Evolutionary conservation across 768 basidiomycete species (phyloP), one percentile per base, ranked within the genome.

Genomic region (Pluteus cervinus): DNA sequence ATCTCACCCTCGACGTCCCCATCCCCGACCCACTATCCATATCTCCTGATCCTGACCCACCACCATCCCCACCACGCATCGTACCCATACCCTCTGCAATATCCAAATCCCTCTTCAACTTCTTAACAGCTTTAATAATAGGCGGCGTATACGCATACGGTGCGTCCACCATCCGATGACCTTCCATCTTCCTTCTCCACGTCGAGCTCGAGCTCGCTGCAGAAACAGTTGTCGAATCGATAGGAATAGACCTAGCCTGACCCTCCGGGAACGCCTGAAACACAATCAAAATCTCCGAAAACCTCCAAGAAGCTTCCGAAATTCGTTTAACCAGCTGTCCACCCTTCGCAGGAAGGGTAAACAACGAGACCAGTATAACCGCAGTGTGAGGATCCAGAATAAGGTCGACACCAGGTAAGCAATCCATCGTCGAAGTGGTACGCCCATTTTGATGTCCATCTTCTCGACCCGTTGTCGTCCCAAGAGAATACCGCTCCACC

Each of bases 81-180:
- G 64, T 66, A 30, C 66, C 66, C 45, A 66, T 79, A 2, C 71
- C 83, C 42, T 81, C 80, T 1, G 73, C 65, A 11, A 90, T 75
- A 16, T 57, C 67, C 16, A 88, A 36, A 44, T 77, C 74, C 37
- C 86, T 63, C 40, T 75, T 61, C 21, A 90, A 69, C 52, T 73
- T 82, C 56, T 74, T 79, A 48, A 88, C 60, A 0, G 82, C 77
- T 45, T 81, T 86, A 39, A 84, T 47, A 25, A 83, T 69, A 0
- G 82, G 79, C 3, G 76, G 75, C 0, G 81, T 74, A 49, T 80
- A 86, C 0, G 78, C 73, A 37, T 67, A 65, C 23, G 67, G 2
- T 45, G 56, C 9, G 45, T 47, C 35, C 9, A 33, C 5, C n/a
- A n/a, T n/a, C n/a, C n/a, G n/a, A n/a, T n/a, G n/a, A 28, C 39